Percentiles rank a stretch among this genome's conserved stretches.
Conservation (phyloP, 2,329 filamentous ascomycete species). For the Juglanconis sp. region DNA sequence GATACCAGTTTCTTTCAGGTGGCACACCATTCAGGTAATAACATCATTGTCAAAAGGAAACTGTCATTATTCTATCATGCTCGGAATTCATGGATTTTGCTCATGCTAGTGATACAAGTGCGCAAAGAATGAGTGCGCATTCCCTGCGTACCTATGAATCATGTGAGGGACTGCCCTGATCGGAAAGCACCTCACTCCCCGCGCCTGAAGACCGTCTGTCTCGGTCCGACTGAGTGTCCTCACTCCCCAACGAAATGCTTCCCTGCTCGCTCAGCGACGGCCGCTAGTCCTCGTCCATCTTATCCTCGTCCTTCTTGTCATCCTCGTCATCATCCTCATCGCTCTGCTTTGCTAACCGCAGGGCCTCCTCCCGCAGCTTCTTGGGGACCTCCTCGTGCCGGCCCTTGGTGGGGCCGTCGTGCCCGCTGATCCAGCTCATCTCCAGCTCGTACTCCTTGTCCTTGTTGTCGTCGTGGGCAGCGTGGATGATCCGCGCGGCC, state of each 20-base stretch:
- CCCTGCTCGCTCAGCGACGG: background rate
- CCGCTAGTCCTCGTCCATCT: constrained; percentile 70
- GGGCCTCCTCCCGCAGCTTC: constrained; percentile 85
- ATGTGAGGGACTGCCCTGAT: background rate
- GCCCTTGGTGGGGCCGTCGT: constrained; percentile 85
- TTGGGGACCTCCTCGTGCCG: constrained; percentile 91
- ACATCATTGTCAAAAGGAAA: background rate
- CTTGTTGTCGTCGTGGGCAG: constrained; percentile 98
- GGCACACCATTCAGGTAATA: background rate
- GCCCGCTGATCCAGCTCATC: constrained; percentile 94
- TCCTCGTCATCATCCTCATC: constrained; percentile 86
- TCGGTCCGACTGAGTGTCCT: background rate
- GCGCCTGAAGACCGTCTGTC: background rate
- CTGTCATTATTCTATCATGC: constrained; percentile 23
- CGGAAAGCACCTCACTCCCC: background rate
- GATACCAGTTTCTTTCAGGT: background rate
- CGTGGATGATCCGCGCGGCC: constrained; percentile 93
- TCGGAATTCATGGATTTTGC: constrained; percentile 14
- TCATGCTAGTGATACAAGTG: constrained; percentile 22
- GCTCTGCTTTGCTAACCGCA: constrained; percentile 81
- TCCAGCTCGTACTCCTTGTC: constrained; percentile 99
- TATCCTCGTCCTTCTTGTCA: constrained; percentile 62
- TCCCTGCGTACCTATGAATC: constrained; percentile 2
- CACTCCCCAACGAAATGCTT: background rate
- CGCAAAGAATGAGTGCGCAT: constrained; percentile 4